Base-by-base conservation (phyloP, 371 early-diverging fungal species). In the Mucor saturninus region DNA sequence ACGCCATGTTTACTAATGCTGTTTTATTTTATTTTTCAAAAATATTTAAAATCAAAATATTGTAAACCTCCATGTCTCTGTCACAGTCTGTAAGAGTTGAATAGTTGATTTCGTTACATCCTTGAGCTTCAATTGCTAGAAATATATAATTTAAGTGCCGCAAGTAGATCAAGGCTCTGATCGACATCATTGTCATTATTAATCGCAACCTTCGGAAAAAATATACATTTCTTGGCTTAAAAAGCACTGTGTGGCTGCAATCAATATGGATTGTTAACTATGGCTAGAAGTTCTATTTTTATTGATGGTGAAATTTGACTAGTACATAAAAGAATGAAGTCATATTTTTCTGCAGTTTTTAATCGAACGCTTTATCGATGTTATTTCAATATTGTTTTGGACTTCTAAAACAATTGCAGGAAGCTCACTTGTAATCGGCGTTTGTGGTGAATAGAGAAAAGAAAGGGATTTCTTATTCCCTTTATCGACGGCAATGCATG, bases 261-360 rank as follows among this genome's bases (percentile, higher is more conserved):
- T 50, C 59, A 35, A 38, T 59, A 50, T 0, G 26, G 32, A 15
- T 58, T 42, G 4, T 13, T 13, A 42, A 42, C 7, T 14, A 4
- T 42, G 43, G 59, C 59, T 50, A 29, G 39, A 50, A 59, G 59
- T 59, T 28, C 50, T 40, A 35, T 32, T 59, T 59, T 59, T 11
- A 59, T 40, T 50, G 59, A 59, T 39, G 26, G 59, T 50, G 59
- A 50, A 59, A 59, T 50, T 26, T 59, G 51, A 59, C 15, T 50
- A 59, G 59, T 59, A 50, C 59, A 59, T 59, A 59, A 35, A 59
- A 59, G 59, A 59, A 59, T 59, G 35, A 50, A 59, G 35, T 59
- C 49, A 50, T 50, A 39, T 50, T 59, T 59, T 49, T 51, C 51
- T 13, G 51, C n/a, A 6, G 32, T 32, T 51, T 51, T 5, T 4